Conservation (phyloP, 805 yeast genomes). For the Brettanomyces custersianus region DNA sequence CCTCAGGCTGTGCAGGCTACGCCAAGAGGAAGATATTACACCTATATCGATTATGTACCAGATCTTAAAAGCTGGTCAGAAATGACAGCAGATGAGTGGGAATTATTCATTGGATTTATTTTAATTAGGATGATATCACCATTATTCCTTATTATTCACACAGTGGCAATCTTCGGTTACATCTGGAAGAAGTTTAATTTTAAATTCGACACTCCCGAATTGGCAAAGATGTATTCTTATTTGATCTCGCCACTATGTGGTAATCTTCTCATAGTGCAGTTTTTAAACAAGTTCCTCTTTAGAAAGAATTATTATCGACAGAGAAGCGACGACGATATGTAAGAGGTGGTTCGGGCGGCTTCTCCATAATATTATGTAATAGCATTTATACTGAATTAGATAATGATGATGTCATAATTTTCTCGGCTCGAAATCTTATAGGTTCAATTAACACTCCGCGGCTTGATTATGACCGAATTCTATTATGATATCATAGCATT, state of each 20-base stretch:
- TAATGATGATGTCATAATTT: too few relatives aligned
- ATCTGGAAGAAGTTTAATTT: constrained; percentile 14
- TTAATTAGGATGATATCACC: constrained; percentile 20
- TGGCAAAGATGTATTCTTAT: constrained; percentile 10
- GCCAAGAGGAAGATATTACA: not conserved
- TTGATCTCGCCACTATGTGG: constrained; percentile 13
- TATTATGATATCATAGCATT: too few relatives aligned
- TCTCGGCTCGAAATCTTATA: too few relatives aligned
- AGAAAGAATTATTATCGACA: constrained; percentile 15
- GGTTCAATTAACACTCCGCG: too few relatives aligned
- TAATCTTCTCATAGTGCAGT: constrained; percentile 19
- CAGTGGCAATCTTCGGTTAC: constrained; percentile 10
- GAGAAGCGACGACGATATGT: too few relatives aligned
- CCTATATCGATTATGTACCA: constrained; percentile 1
- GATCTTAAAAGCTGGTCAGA: constrained; percentile 1
- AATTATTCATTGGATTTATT: constrained; percentile 18
- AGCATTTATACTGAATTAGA: too few relatives aligned
- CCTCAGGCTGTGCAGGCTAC: not conserved
- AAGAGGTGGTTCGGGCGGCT: too few relatives aligned
- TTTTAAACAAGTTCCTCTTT: constrained; percentile 18
- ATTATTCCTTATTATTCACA: constrained; percentile 18
- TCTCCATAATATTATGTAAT: too few relatives aligned
- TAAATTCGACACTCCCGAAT: constrained; percentile 6
- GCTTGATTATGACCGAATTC: too few relatives aligned
- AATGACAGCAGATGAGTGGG: constrained; percentile 11